phyloP scores from a whole-genome alignment of 2,329 filamentous ascomycete species.

The Botrytis porri region DNA sequence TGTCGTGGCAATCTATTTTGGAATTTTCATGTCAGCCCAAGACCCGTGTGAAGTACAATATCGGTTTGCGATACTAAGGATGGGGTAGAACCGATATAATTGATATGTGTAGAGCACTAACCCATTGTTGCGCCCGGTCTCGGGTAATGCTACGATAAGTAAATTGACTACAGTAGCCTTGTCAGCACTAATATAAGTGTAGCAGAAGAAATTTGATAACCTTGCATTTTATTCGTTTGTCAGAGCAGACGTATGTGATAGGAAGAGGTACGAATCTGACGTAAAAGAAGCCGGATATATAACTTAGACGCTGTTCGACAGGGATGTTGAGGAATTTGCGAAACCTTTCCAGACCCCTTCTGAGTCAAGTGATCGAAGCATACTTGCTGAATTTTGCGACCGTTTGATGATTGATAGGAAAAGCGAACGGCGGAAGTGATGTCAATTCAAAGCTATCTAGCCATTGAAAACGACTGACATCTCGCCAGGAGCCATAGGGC shows the following conservation, averaged over 20 bases:
- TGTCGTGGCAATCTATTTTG: neutral
- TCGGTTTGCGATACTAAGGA: neutral
- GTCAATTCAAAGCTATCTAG: neutral
- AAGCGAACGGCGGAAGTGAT: neutral
- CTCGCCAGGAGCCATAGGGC: neutral
- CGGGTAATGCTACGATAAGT: neutral
- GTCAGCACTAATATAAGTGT: neutral
- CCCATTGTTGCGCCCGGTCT: neutral
- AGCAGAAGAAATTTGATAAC: neutral
- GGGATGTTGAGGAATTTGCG: neutral
- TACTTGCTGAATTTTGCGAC: no score
- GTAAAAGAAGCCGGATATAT: neutral
- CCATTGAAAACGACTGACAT: neutral
- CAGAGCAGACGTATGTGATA: neutral
- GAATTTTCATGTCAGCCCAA: neutral
- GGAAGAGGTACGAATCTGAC: neutral
- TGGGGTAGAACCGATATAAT: neutral
- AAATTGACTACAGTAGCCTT: neutral
- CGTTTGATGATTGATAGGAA: neutral
- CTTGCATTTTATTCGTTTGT: neutral
- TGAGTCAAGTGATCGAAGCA: neutral
- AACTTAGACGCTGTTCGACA: neutral
- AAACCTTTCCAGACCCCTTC: neutral
- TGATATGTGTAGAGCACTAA: neutral
- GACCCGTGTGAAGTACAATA: neutral